phyloP scores from a whole-genome alignment of 805 yeast genomes.

The Cyberlindnera galapagoensis region DNA sequence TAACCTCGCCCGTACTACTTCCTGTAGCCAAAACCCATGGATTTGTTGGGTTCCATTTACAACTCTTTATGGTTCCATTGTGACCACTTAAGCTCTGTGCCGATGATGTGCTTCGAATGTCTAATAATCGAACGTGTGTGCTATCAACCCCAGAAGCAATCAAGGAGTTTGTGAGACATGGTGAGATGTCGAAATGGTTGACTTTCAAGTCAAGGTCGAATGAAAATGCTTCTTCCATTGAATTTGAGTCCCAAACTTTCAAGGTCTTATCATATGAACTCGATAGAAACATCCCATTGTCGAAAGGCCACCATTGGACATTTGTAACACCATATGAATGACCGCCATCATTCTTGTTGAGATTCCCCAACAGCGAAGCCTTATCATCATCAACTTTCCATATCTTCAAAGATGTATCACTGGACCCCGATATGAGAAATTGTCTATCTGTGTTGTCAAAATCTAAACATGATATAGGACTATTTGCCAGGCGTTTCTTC shows the following conservation, averaged over 20 bases:
- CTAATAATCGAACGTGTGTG: slow-evolving; percentile 62
- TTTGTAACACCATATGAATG: slow-evolving; percentile 73
- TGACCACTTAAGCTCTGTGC: slow-evolving; percentile 63
- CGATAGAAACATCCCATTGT: slow-evolving; percentile 78
- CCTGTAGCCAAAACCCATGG: slow-evolving; percentile 67
- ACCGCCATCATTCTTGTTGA: slow-evolving; percentile 27
- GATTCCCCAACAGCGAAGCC: slow-evolving; percentile 9
- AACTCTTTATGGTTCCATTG: slow-evolving; percentile 47
- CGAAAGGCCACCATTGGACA: slow-evolving; percentile 84
- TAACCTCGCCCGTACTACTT: slow-evolving; percentile 72
- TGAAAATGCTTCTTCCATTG: slow-evolving; percentile 57
- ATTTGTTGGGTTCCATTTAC: slow-evolving; percentile 70
- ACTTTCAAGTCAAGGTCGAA: slow-evolving; percentile 59
- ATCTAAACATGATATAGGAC: slow-evolving; percentile 51
- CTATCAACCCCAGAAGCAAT: slow-evolving; percentile 70
- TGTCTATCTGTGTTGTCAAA: slow-evolving; percentile 41
- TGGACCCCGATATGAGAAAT: slow-evolving; percentile 62
- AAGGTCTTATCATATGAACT: slow-evolving; percentile 75
- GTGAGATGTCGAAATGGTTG: slow-evolving; percentile 59
- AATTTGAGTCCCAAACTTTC: slow-evolving; percentile 75
- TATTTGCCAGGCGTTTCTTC: slow-evolving; percentile 5
- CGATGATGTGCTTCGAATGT: slow-evolving; percentile 64
- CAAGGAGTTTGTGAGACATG: slow-evolving; percentile 39
- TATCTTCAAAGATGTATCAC: slow-evolving; percentile 59
- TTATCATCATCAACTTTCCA: slow-evolving; percentile 44